A percentile compares a stretch with the other conserved stretches of the same genome.
Conservation (phyloP, 306 rosid species). For the Gastrolobium bilobum region DNA sequence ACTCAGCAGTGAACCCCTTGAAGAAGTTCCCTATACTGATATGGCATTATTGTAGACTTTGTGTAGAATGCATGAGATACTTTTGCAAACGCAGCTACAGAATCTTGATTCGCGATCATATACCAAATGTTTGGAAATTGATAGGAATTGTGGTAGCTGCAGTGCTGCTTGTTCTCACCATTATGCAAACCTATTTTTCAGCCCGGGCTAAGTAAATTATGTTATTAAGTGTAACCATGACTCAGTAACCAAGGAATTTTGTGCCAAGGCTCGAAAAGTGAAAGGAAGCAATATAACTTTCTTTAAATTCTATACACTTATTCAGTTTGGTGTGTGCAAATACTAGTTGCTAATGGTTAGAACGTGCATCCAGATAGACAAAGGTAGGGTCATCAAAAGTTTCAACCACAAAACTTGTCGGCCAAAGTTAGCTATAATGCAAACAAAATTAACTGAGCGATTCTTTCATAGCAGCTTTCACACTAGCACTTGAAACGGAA, state of each 20-base stretch:
- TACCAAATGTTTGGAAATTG: constrained; percentile 50
- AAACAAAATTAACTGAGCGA: background rate
- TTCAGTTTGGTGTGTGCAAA: background rate
- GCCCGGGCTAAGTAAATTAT: constrained; percentile 19
- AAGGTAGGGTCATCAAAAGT: constrained; percentile 14
- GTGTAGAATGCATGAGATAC: constrained; percentile 33
- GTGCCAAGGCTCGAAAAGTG: constrained; percentile 19
- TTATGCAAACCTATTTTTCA: constrained; percentile 49
- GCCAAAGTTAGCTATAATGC: background rate
- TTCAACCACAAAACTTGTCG: constrained; percentile 21
- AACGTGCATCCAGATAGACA: constrained; percentile 14
- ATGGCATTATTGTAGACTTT: constrained; percentile 40
- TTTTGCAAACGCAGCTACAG: constrained; percentile 44
- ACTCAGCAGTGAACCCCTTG: constrained; percentile 40
- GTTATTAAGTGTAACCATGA: background rate
- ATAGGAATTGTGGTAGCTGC: constrained; percentile 45
- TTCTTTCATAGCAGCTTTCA: background rate
- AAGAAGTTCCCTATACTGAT: constrained; percentile 41
- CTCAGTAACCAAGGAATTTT: background rate
- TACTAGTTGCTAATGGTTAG: background rate
- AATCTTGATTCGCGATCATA: constrained; percentile 45
- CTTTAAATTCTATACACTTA: constrained; percentile 6
- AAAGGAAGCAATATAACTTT: background rate
- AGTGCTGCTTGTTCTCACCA: constrained; percentile 43
- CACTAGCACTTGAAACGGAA: background rate